These are phyloP conservation scores for Sclerotinia minor DNA, from an alignment of 2,329 filamentous ascomycete genomes.

Conservation along the genomic window DNA sequence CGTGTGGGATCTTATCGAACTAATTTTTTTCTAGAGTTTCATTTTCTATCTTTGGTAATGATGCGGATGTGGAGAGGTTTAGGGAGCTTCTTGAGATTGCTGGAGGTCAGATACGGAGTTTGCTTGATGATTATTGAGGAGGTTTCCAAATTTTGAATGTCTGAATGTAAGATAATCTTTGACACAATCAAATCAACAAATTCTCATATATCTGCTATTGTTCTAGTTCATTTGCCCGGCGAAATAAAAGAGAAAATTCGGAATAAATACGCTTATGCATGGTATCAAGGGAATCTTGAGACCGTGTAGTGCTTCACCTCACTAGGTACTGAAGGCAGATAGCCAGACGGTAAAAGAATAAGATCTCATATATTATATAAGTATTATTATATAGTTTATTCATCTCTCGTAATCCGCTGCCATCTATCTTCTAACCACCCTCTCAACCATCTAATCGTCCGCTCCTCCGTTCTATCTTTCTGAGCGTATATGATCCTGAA, in stretches of 20 bases:
- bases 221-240: too few species aligned
- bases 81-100: neutral
- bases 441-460: neutral
- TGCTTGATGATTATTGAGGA: neutral
- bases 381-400: neutral
- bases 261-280: too few species aligned
- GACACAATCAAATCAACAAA: too few species aligned
- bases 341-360: too few species aligned
- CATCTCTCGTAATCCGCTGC: neutral
- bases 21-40: neutral
- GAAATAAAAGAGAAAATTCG: too few species aligned
- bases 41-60: neutral
- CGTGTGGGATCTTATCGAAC: neutral
- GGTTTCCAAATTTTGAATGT: too few species aligned
- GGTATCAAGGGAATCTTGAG: too few species aligned
- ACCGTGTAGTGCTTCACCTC: too few species aligned
- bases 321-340: too few species aligned
- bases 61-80: neutral
- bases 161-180: too few species aligned
- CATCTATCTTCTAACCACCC: neutral
- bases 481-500: neutral
- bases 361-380: neutral
- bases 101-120: neutral
- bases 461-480: neutral
- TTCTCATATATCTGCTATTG: too few species aligned